Evolutionary conservation across 805 yeast genomes (phyloP).

Genomic region (Saccharomycopsis sp.): DNA sequence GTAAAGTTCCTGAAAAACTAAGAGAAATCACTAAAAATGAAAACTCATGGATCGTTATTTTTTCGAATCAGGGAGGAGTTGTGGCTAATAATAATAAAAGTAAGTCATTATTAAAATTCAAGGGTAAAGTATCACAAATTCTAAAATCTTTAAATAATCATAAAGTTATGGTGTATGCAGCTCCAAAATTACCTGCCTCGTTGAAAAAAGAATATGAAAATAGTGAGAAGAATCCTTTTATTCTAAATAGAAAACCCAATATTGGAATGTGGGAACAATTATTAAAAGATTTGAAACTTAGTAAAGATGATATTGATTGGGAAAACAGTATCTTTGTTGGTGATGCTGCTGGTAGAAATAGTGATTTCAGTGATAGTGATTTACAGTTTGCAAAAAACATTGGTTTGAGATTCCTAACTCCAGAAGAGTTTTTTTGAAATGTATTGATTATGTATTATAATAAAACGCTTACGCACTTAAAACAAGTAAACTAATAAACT

Average conservation of each 20-base stretch:
- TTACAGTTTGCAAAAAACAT: constrained; percentile 50
- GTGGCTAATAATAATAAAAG: constrained; percentile 28
- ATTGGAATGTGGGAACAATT: constrained; percentile 68
- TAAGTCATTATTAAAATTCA: constrained; percentile 30
- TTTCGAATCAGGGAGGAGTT: constrained; percentile 80
- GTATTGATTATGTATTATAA: too few species aligned
- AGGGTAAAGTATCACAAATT: constrained; percentile 31
- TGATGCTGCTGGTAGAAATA: constrained; percentile 85
- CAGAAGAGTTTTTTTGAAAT: constrained; percentile 55
- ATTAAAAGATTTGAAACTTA: constrained; percentile 27
- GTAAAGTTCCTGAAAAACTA: constrained; percentile 22
- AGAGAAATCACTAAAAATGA: constrained; percentile 17
- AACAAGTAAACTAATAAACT: too few species aligned
- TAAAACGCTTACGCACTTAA: too few species aligned
- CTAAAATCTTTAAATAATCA: constrained; percentile 24
- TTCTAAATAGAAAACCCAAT: constrained; percentile 57
- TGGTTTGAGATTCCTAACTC: constrained; percentile 48
- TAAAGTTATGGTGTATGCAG: constrained; percentile 35
- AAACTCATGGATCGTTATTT: constrained; percentile 47
- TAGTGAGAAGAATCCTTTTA: constrained; percentile 18
- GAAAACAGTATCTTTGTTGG: constrained; percentile 65
- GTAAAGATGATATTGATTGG: constrained; percentile 26
- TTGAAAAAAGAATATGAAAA: constrained; percentile 12
- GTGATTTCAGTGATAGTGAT: constrained; percentile 79
- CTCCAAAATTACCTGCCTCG: constrained; percentile 44